These are phyloP conservation scores for Boletus smithii DNA, from an alignment of 1,284 basidiomycete species.

Conservation along the genomic window DNA sequence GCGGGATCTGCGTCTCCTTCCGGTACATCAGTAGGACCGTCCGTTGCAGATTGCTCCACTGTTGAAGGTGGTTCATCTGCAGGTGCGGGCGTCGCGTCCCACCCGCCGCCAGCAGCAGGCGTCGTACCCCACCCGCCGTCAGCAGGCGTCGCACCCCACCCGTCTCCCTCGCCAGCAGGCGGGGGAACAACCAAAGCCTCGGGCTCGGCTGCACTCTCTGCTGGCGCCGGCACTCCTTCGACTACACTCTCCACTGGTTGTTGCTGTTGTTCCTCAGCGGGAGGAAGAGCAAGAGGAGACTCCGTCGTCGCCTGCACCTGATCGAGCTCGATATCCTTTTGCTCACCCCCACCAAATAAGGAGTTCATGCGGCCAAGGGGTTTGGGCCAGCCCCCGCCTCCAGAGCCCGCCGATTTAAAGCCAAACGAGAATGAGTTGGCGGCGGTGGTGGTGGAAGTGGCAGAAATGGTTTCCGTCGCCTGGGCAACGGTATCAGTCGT, in stretches of 20 bases:
- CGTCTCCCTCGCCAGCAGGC: not conserved
- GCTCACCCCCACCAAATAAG: constrained; percentile 4
- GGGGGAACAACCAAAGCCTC: not conserved
- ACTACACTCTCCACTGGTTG: not conserved
- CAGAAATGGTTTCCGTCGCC: constrained; percentile 3
- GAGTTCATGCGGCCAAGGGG: not conserved
- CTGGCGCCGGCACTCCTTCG: not conserved
- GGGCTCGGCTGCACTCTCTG: not conserved
- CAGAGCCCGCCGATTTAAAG: not conserved
- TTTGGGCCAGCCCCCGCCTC: not conserved
- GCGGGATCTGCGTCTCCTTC: constrained; percentile 14
- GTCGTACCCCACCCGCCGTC: too few relatives aligned
- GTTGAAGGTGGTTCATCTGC: constrained; percentile 5
- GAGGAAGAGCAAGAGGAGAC: not conserved
- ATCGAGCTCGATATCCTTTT: constrained; percentile 15
- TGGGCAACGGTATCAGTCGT: not conserved
- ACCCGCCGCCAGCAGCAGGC: too few relatives aligned
- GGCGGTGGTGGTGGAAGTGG: not conserved
- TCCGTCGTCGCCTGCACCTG: not conserved
- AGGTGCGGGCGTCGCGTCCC: too few relatives aligned
- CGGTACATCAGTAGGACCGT: constrained; percentile 18
- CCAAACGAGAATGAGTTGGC: constrained; percentile 12
- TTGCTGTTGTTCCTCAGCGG: not conserved
- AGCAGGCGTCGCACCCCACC: too few relatives aligned
- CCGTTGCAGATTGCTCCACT: constrained; percentile 15